These are phyloP conservation scores for Pythium pyrilobum DNA, from an alignment of 352 stramenopile genomes.

Conservation along the genomic window DNA sequence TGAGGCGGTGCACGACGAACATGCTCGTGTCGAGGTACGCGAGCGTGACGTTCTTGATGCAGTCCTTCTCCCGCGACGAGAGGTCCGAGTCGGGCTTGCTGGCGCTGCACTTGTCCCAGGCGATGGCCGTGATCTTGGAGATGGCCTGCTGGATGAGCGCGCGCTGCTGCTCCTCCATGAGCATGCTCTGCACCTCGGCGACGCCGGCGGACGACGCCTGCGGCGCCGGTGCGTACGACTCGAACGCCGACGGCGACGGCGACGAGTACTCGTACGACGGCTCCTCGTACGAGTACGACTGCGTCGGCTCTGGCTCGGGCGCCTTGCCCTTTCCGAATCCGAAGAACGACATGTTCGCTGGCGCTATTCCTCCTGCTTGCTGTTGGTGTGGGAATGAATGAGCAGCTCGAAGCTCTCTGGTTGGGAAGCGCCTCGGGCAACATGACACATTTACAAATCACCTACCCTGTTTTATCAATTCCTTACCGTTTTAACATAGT, in stretches of 20 bases:
- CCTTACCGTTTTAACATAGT: no score
- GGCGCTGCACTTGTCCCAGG: slow-evolving; percentile 87
- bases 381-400: neutral
- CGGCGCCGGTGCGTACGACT: slow-evolving; percentile 23
- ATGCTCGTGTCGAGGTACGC: slow-evolving; percentile 86
- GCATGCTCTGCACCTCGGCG: slow-evolving; percentile 71
- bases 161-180: slow-evolving; percentile 86
- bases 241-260: slow-evolving; percentile 28
- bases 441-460: no score
- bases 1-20: slow-evolving; percentile 80
- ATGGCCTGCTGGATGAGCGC: slow-evolving; percentile 84
- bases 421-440: no score
- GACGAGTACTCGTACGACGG: slow-evolving; percentile 69
- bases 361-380: neutral
- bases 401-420: no score
- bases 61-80: slow-evolving; percentile 72
- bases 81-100: slow-evolving; percentile 81
- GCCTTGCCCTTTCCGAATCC: slow-evolving; percentile 72
- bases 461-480: no score
- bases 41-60: slow-evolving; percentile 85
- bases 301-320: slow-evolving; percentile 36
- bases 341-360: slow-evolving; percentile 69
- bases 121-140: slow-evolving; percentile 86
- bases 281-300: slow-evolving; percentile 62
- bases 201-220: slow-evolving; percentile 27